Percentiles rank a stretch among this genome's conserved stretches.
phyloP scores from a whole-genome alignment of 1,284 basidiomycete species.

The Neolentinus lepideus region DNA sequence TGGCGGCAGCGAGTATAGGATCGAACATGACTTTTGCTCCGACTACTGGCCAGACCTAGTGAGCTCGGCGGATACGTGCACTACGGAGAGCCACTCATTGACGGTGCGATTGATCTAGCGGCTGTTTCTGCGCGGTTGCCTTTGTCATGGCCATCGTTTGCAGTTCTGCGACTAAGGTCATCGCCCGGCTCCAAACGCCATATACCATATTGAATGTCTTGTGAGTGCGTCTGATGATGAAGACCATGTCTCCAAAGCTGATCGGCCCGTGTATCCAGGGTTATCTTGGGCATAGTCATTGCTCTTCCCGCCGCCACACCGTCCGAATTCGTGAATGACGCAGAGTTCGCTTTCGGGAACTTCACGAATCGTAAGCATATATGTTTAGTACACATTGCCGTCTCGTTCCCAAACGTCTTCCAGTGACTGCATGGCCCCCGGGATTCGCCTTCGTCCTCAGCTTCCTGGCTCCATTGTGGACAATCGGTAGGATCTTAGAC shows the following conservation, averaged over 20 bases:
- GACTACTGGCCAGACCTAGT: slow-evolving; percentile 56
- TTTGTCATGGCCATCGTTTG: slow-evolving; percentile 34
- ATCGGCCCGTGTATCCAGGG: background rate
- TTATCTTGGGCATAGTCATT: background rate
- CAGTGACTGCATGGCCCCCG: slow-evolving; percentile 8
- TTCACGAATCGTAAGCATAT: slow-evolving; percentile 8
- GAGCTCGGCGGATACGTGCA: slow-evolving; percentile 15
- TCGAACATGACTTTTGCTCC: slow-evolving; percentile 41
- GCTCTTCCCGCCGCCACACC: slow-evolving; percentile 71
- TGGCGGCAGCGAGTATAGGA: slow-evolving; percentile 51
- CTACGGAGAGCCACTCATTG: background rate
- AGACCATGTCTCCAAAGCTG: slow-evolving; percentile 7
- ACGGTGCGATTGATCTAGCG: slow-evolving; percentile 28
- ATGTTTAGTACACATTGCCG: background rate
- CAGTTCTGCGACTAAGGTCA: slow-evolving; percentile 54
- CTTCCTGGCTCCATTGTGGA: slow-evolving; percentile 14
- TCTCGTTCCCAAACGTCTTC: background rate
- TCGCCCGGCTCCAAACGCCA: slow-evolving; percentile 68
- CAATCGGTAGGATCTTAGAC: slow-evolving; percentile 7
- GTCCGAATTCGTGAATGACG: slow-evolving; percentile 22
- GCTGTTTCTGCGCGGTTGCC: slow-evolving; percentile 39
- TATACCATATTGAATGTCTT: slow-evolving; percentile 64
- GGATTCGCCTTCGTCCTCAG: slow-evolving; percentile 14
- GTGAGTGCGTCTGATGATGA: slow-evolving; percentile 29
- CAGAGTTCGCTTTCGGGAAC: slow-evolving; percentile 1